Evolutionary conservation across 352 stramenopile genomes (phyloP).

Genomic region (Globisporangium parvum): DNA sequence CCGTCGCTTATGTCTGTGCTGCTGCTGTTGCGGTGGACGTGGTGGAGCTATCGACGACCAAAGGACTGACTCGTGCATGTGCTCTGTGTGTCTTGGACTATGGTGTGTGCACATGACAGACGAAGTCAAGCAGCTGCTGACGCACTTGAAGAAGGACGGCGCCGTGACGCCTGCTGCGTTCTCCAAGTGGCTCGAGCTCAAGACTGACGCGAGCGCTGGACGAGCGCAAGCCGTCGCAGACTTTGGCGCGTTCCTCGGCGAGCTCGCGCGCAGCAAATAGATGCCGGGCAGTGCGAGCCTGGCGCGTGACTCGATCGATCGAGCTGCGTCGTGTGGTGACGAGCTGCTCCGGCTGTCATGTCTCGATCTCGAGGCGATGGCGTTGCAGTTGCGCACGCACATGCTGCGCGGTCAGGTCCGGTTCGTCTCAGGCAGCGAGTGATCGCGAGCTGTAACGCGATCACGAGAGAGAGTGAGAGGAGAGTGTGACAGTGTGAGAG

Average conservation of each 20-base stretch:
- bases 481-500: too few relatives aligned
- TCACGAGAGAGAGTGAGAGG: too few relatives aligned
- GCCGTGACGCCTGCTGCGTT: constrained; percentile 42
- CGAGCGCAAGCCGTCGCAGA: constrained; percentile 63
- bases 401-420: too few relatives aligned
- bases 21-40: constrained; percentile 2
- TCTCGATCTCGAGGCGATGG: too few relatives aligned
- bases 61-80: not conserved
- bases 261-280: constrained; percentile 64
- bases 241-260: constrained; percentile 68
- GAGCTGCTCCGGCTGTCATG: too few relatives aligned
- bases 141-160: constrained; percentile 64
- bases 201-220: constrained; percentile 67
- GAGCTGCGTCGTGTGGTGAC: too few relatives aligned
- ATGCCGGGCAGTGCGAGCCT: not conserved
- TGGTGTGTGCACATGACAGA: constrained; percentile 26
- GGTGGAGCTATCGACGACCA: not conserved
- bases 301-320: too few relatives aligned
- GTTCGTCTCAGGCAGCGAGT: too few relatives aligned
- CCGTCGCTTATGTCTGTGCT: constrained; percentile 2
- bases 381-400: too few relatives aligned
- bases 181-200: constrained; percentile 67
- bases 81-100: constrained; percentile 3
- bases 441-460: too few relatives aligned
- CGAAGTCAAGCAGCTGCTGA: constrained; percentile 57